Percentiles rank a stretch among this genome's conserved stretches.
Conservation (phyloP, 2,329 filamentous ascomycete species). For the Pseudogymnoascus sp. region DNA sequence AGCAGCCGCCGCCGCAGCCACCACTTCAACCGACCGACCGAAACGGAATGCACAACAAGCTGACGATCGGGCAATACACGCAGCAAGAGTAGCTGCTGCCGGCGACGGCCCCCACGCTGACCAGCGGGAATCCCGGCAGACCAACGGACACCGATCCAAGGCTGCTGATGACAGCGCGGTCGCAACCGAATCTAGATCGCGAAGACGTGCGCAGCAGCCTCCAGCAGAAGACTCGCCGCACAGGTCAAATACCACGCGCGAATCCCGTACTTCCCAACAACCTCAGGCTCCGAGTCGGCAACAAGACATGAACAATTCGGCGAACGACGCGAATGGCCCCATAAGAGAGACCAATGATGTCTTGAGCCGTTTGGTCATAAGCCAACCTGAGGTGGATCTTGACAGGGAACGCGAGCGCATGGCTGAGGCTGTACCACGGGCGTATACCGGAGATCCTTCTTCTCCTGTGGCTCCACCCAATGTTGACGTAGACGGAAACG, state of each 20-base stretch:
- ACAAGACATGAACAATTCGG: constrained; percentile 30
- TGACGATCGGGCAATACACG: constrained; percentile 26
- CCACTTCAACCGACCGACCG: constrained; percentile 13
- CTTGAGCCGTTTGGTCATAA: constrained; percentile 67
- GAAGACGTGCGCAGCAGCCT: constrained; percentile 39
- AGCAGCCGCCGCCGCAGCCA: constrained; percentile 28
- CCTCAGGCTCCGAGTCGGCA: constrained; percentile 19
- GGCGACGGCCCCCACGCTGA: constrained; percentile 27
- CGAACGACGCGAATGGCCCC: constrained; percentile 44
- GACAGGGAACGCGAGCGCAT: constrained; percentile 63
- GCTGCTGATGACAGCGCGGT: constrained; percentile 25
- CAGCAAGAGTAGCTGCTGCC: constrained; percentile 19
- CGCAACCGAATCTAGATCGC: constrained; percentile 32
- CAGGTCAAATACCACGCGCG: constrained; percentile 33
- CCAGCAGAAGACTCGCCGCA: constrained; percentile 34
- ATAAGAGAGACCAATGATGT: constrained; percentile 72
- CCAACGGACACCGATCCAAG: constrained; percentile 31
- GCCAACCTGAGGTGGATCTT: constrained; percentile 65
- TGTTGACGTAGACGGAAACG: constrained; percentile 41
- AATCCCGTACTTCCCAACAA: constrained; percentile 30
- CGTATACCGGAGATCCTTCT: constrained; percentile 15
- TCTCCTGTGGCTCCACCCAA: constrained; percentile 36
- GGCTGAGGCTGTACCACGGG: constrained; percentile 43
- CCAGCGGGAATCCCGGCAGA: constrained; percentile 33
- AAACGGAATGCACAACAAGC: constrained; percentile 26